phyloP scores from a whole-genome alignment of 768 basidiomycete genomes.

The Scleroderma citrinum region DNA sequence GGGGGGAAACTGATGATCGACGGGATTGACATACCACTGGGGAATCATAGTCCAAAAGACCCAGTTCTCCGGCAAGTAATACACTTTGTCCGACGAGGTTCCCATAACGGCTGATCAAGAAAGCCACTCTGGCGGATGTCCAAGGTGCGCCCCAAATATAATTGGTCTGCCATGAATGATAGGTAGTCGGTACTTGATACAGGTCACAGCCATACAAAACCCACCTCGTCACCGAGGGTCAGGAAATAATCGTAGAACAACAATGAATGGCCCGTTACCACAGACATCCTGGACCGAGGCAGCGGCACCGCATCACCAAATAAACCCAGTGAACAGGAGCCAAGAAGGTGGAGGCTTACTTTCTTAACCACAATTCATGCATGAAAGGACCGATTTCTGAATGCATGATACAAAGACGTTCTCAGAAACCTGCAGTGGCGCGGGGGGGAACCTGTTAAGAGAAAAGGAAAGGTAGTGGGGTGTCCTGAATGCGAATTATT shows the following conservation, averaged over 20 bases:
- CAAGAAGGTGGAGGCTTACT: not conserved
- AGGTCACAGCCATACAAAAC: not conserved
- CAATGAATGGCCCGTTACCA: constrained; percentile 5
- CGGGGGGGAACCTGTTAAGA: too few species aligned
- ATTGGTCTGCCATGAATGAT: constrained; percentile 2
- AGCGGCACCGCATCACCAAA: too few species aligned
- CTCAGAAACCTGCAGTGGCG: too few species aligned
- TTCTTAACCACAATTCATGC: not conserved
- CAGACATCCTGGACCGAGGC: constrained; percentile 2
- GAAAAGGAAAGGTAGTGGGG: too few species aligned
- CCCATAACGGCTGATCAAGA: constrained; percentile 15
- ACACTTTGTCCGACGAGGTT: constrained; percentile 10
- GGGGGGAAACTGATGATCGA: not conserved
- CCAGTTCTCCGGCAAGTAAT: constrained; percentile 1
- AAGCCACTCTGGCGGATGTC: constrained; percentile 5
- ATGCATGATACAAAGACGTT: too few species aligned
- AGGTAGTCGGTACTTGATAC: not conserved
- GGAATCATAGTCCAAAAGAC: too few species aligned
- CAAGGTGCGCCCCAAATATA: constrained; percentile 14
- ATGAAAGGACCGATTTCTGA: too few species aligned
- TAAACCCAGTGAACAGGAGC: too few species aligned
- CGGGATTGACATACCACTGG: too few species aligned
- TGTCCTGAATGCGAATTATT: too few species aligned
- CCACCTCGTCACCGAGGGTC: constrained; percentile 12
- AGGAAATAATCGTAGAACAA: constrained; percentile 13